Evolutionary conservation across 2,329 filamentous ascomycete genomes (phyloP), one percentile per base, ranked within the genome.

Genomic region (Cercospora berteroae): DNA sequence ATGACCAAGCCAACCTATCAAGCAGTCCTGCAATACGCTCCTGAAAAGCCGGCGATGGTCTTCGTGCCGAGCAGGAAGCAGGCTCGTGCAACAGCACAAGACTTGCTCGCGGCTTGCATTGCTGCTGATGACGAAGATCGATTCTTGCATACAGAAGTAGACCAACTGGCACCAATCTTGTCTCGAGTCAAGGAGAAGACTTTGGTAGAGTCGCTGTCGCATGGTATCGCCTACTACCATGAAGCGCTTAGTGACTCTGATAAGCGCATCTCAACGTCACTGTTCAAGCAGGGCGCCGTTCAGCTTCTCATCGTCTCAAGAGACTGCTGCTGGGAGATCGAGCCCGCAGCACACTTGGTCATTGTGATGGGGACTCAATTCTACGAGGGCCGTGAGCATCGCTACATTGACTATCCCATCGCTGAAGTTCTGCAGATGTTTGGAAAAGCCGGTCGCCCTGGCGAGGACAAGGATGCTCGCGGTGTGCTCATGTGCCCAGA

Each of bases 381-480:
- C 81, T 99, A 94, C 72, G 95, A 99, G 75, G 95, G 95, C 6
- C 90, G 93, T 60, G 94, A 99, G 80, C 96, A 99, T 79, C 90
- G 96, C 69, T 99, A 99, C 79, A 89, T 98, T 63, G 95, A 99
- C 80, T 99, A 99, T 75, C 91, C 93, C 4, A 88, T 98, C 71
- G 94, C 91, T 75, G 95, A 99, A 77, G 88, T 99, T 16, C 82
- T 99, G 64, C 95, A 99, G 77, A 99, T 99, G 94, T 97, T 98
- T 74, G 95, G 95, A 73, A 96, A 95, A 80, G 92, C 95, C 42
- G 89, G 94, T 64, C 88, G 91, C 48, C 88, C 93, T 1, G 87
- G 90, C 3, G 86, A 89, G 76, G 93, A 97, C 74, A 92, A 91
- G 66, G 87, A 90, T 66, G 90, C 91, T 56, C 92, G 92, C 69